Evolutionary conservation across 176 grass and related monocot genomes (phyloP).

Genomic region (Paspalum notatum): DNA sequence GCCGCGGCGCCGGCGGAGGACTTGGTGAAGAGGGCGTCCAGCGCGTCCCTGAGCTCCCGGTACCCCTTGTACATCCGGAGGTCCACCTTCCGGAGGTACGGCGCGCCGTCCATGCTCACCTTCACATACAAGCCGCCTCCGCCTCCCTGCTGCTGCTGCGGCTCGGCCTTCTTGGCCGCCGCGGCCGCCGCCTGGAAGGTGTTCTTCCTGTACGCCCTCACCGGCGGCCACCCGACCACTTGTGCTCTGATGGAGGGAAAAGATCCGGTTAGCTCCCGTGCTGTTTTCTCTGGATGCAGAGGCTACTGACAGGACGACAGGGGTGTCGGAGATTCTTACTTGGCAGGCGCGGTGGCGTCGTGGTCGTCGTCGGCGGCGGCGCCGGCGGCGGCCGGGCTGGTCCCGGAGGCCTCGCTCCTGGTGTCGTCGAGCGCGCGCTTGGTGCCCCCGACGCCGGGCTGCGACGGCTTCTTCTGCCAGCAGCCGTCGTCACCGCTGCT

Average conservation of each 20-base stretch:
- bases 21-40: constrained; percentile 78
- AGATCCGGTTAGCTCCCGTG: background rate
- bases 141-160: constrained; percentile 39
- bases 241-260: constrained; percentile 47
- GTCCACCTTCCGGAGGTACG: constrained; percentile 88
- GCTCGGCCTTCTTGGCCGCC: constrained; percentile 45
- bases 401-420: constrained; percentile 39
- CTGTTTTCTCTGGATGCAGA: background rate
- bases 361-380: constrained; percentile 40
- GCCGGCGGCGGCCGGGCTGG: background rate
- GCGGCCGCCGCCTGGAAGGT: constrained; percentile 45
- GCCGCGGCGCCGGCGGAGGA: constrained; percentile 25
- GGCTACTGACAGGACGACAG: background rate
- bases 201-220: constrained; percentile 79
- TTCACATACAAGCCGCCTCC: constrained; percentile 73
- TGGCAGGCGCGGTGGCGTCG: constrained; percentile 28
- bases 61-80: constrained; percentile 79
- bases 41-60: constrained; percentile 68
- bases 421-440: constrained; percentile 47
- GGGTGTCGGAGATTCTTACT: constrained; percentile 27
- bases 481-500: constrained; percentile 1
- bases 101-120: constrained; percentile 97
- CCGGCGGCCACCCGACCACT: constrained; percentile 87
- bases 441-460: background rate
- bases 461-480: constrained; percentile 12